phyloP scores from a whole-genome alignment of 2,329 filamentous ascomycete species.

The Pseudopyricularia javanii region DNA sequence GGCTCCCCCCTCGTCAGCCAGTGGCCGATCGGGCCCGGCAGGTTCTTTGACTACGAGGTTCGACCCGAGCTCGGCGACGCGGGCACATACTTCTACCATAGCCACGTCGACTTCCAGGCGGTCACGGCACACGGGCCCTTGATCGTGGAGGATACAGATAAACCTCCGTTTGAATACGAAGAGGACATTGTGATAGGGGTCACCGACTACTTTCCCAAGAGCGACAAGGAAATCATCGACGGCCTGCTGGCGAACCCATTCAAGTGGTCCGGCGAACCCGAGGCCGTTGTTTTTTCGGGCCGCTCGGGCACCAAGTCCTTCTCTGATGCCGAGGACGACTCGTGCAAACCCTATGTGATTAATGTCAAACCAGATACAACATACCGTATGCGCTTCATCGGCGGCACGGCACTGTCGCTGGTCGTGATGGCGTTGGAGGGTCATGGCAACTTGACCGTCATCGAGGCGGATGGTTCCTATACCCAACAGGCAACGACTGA shows the following conservation, averaged over 20 bases:
- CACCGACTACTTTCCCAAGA: constrained; percentile 43
- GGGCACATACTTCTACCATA: constrained; percentile 40
- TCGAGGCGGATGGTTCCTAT: constrained; percentile 47
- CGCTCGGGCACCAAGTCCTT: constrained; percentile 26
- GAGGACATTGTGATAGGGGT: constrained; percentile 45
- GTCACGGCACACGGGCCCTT: constrained; percentile 43
- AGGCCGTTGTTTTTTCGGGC: constrained; percentile 45
- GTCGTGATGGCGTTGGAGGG: constrained; percentile 39
- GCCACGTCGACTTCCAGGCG: constrained; percentile 47
- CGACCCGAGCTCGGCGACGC: constrained; percentile 36
- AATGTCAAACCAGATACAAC: constrained; percentile 46
- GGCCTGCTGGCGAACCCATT: constrained; percentile 37
- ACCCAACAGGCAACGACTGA: constrained; percentile 31
- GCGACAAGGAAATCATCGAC: constrained; percentile 35
- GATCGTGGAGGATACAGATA: constrained; percentile 38
- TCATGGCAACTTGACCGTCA: constrained; percentile 42
- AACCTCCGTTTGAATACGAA: constrained; percentile 46
- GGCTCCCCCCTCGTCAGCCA: constrained; percentile 47
- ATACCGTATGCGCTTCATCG: constrained; percentile 50
- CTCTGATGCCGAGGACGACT: constrained; percentile 17
- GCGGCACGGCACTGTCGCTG: constrained; percentile 20
- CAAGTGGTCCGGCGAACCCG: constrained; percentile 45
- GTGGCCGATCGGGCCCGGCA: constrained; percentile 49
- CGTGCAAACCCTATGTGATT: constrained; percentile 36
- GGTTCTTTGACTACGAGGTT: constrained; percentile 59